A percentile compares a stretch with the other conserved stretches of the same genome.
phyloP scores from a whole-genome alignment of 129 eudicot species.

The Chrysanthemum seticuspe region DNA sequence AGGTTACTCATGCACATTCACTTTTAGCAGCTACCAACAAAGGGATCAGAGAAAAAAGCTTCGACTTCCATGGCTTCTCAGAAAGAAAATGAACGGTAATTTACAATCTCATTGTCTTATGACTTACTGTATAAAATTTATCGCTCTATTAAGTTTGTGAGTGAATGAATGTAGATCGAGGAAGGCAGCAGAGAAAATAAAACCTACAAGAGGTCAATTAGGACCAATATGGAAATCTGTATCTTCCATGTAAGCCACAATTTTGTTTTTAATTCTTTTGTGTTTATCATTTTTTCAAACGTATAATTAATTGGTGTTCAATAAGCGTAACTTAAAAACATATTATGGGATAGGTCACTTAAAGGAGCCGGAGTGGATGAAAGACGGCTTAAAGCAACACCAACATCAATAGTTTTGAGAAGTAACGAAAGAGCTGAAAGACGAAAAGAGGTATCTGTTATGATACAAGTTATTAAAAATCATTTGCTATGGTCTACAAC shows the following conservation, averaged over 20 bases:
- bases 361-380: slow-evolving; percentile 36
- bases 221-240: slow-evolving; percentile 57
- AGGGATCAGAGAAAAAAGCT: slow-evolving; percentile 42
- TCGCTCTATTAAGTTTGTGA: not conserved
- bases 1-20: not conserved
- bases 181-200: slow-evolving; percentile 51
- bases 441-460: slow-evolving; percentile 60
- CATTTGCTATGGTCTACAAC: not conserved
- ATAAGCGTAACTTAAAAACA: not conserved
- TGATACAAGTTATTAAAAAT: not conserved
- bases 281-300: not conserved
- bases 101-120: not conserved
- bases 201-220: slow-evolving; percentile 40
- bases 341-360: slow-evolving; percentile 39
- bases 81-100: slow-evolving; percentile 71
- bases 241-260: slow-evolving; percentile 47
- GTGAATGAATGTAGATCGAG: slow-evolving; percentile 37
- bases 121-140: not conserved
- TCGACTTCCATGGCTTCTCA: slow-evolving; percentile 40
- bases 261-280: slow-evolving; percentile 1
- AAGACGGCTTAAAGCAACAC: slow-evolving; percentile 33
- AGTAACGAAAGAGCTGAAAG: slow-evolving; percentile 55
- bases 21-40: slow-evolving; percentile 42
- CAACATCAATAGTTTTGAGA: slow-evolving; percentile 49
- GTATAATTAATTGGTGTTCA: not conserved